Evolutionary conservation across 345 rosid genomes (phyloP).

Genomic region (Microcos paniculata): DNA sequence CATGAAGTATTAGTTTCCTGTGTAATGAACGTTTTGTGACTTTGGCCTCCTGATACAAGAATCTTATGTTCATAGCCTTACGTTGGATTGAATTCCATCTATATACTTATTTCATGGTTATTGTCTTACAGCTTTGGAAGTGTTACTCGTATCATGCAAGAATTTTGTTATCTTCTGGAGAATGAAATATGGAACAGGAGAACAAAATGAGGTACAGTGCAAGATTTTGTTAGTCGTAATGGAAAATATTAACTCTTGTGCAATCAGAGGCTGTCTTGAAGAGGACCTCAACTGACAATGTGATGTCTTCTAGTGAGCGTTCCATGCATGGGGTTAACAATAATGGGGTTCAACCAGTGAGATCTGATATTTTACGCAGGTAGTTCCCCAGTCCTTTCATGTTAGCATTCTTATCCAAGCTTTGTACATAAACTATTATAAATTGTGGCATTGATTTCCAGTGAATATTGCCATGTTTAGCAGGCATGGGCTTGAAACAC

Average conservation of each 20-base stretch:
- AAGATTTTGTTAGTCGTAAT: conserved; percentile 16
- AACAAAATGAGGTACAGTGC: conserved; percentile 25
- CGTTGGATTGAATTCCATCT: background rate
- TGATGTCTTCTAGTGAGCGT: conserved; percentile 40
- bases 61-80: background rate
- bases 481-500: conserved; percentile 35
- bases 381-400: background rate
- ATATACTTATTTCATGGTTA: conserved; percentile 1
- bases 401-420: background rate
- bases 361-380: conserved; percentile 36
- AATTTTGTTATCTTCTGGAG: conserved; percentile 7
- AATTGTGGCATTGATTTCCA: conserved; percentile 1
- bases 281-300: conserved; percentile 19
- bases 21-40: background rate
- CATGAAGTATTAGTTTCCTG: conserved; percentile 1
- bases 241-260: conserved; percentile 19
- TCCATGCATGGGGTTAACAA: conserved; percentile 25
- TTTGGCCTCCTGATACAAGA: background rate
- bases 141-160: background rate
- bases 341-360: conserved; percentile 24
- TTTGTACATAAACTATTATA: background rate
- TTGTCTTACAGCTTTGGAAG: conserved; percentile 3
- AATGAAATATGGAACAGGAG: conserved; percentile 21
- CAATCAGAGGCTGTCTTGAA: conserved; percentile 19
- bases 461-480: conserved; percentile 21